phyloP scores from a whole-genome alignment of 352 stramenopile genomes.

The Globisporangium rhizosaccharum region DNA sequence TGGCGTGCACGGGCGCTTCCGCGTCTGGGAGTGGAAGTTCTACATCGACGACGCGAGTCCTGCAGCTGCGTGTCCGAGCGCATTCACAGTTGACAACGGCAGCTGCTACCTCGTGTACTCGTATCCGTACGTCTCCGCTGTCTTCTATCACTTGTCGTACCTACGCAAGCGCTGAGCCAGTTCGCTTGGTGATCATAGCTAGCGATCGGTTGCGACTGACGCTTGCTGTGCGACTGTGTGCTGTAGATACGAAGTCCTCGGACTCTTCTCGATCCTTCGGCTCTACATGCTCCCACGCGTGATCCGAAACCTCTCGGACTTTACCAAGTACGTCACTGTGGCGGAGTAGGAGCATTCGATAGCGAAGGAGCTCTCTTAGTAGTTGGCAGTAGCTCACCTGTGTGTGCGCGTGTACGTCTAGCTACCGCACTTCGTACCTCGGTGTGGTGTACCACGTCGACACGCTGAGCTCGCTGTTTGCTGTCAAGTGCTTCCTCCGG shows the following conservation, averaged over 20 bases:
- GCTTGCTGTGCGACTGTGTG: no score
- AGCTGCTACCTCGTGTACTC: slow-evolving; percentile 68
- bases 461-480: slow-evolving; percentile 72
- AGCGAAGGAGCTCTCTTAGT: neutral
- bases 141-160: neutral
- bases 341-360: neutral
- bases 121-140: slow-evolving; percentile 40
- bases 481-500: slow-evolving; percentile 74
- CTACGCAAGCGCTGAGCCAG: neutral
- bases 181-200: neutral
- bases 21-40: slow-evolving; percentile 67
- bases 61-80: slow-evolving; percentile 22
- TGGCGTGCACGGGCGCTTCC: slow-evolving; percentile 38
- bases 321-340: slow-evolving; percentile 42
- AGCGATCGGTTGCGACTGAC: neutral
- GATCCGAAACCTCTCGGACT: slow-evolving; percentile 72
- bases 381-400: neutral
- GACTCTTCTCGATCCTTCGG: slow-evolving; percentile 54
- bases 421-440: slow-evolving; percentile 73
- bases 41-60: slow-evolving; percentile 27
- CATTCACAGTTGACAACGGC: slow-evolving; percentile 23
- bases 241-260: slow-evolving; percentile 56
- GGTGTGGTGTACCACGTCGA: slow-evolving; percentile 70
- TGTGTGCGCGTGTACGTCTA: slow-evolving; percentile 11
- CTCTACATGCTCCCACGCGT: slow-evolving; percentile 77